These are phyloP conservation scores for Kazachstania taianensis DNA, from an alignment of 805 yeast species.

Conservation along the genomic window DNA sequence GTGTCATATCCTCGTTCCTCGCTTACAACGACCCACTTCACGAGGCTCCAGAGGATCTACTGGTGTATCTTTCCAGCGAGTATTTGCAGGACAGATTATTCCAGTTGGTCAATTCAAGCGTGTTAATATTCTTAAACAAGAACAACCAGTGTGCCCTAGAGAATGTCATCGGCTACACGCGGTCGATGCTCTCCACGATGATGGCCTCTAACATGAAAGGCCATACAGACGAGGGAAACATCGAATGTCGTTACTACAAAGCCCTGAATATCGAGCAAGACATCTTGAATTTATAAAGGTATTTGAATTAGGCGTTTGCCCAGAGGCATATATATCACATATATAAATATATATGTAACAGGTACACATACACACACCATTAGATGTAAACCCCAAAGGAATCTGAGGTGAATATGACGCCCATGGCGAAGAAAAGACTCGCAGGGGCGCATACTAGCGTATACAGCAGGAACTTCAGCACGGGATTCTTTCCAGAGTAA, in stretches of 20 bases:
- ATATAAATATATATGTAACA: constrained; percentile 1
- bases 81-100: constrained; percentile 25
- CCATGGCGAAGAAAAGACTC: constrained; percentile 32
- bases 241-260: constrained; percentile 21
- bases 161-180: constrained; percentile 34
- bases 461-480: constrained; percentile 15
- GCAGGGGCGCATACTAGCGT: constrained; percentile 24
- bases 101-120: constrained; percentile 29
- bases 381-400: constrained; percentile 39
- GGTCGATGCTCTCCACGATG: constrained; percentile 22
- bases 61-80: constrained; percentile 18
- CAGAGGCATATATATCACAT: neutral
- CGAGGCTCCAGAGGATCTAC: constrained; percentile 26
- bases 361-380: neutral
- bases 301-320: neutral
- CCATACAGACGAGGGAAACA: constrained; percentile 16
- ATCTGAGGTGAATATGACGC: constrained; percentile 33
- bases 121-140: constrained; percentile 35
- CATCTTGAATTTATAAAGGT: constrained; percentile 25
- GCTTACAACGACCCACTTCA: constrained; percentile 43
- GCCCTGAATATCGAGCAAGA: constrained; percentile 39
- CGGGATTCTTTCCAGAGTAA: constrained; percentile 8
- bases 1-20: constrained; percentile 40
- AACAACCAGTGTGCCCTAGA: constrained; percentile 36
- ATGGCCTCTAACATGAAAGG: constrained; percentile 26